Conservation (phyloP, 2,329 filamentous ascomycete species). For the Talaromyces sp. region DNA sequence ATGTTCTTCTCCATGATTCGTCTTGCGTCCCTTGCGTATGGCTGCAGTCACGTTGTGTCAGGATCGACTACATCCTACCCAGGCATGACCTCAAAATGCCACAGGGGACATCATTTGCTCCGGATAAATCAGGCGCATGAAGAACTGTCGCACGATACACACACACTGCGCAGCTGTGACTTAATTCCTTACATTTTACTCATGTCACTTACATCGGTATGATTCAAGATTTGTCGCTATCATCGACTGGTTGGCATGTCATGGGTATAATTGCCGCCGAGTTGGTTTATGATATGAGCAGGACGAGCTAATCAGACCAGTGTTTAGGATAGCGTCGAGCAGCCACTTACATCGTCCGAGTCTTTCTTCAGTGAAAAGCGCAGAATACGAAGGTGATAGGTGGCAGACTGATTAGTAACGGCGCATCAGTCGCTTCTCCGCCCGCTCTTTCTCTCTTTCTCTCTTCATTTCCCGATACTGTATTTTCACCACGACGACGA, state of each 20-base stretch:
- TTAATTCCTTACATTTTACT: neutral
- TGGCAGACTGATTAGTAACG: conserved; percentile 3
- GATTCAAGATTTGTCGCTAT: neutral
- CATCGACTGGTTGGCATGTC: neutral
- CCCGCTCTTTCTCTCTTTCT: neutral
- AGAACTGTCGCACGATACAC: conserved; percentile 1
- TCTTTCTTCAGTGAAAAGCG: neutral
- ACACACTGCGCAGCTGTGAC: neutral
- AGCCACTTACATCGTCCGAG: neutral
- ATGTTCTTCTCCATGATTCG: neutral
- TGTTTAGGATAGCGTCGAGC: neutral
- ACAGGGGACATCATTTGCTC: neutral
- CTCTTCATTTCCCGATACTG: neutral
- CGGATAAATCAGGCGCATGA: neutral
- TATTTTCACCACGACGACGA: neutral
- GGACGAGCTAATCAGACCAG: neutral
- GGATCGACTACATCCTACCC: neutral
- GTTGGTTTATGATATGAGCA: neutral
- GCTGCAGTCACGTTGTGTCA: neutral
- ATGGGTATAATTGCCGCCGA: neutral
- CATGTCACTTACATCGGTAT: neutral
- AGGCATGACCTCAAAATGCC: neutral
- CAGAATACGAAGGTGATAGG: neutral
- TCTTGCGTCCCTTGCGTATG: neutral
- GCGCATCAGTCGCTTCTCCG: neutral